Conservation (phyloP, 2,329 filamentous ascomycete genomes). For the Alternaria infectoria region DNA sequence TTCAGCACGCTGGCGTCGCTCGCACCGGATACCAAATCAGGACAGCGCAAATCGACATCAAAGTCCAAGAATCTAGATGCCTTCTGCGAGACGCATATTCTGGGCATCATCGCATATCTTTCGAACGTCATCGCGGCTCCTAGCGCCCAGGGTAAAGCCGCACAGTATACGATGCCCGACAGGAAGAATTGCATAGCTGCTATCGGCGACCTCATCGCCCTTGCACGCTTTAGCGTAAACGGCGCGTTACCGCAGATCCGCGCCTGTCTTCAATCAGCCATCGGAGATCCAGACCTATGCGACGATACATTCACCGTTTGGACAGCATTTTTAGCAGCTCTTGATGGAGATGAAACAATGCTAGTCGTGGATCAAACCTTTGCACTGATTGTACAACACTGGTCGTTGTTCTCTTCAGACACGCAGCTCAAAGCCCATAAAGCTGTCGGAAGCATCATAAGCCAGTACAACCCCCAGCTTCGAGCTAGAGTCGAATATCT, state of each 20-base stretch:
- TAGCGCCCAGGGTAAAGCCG: conserved; percentile 46
- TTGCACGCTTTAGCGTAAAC: conserved; percentile 75
- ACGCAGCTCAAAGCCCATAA: conserved; percentile 66
- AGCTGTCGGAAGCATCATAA: conserved; percentile 70
- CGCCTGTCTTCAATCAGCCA: conserved; percentile 86
- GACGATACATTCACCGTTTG: conserved; percentile 83
- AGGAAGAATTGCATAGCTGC: conserved; percentile 79
- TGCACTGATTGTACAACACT: conserved; percentile 83
- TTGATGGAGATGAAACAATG: conserved; percentile 77
- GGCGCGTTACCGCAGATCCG: conserved; percentile 91
- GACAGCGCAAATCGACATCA: conserved; percentile 51
- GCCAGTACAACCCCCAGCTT: conserved; percentile 67
- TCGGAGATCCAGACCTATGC: conserved; percentile 76
- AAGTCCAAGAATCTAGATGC: conserved; percentile 67
- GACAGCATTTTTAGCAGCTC: conserved; percentile 75
- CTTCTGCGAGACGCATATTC: conserved; percentile 82
- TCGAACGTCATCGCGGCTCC: conserved; percentile 77
- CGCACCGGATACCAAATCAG: conserved; percentile 53
- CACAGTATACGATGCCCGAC: conserved; percentile 66
- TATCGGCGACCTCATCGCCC: conserved; percentile 83
- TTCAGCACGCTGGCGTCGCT: conserved; percentile 56
- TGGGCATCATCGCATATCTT: conserved; percentile 85
- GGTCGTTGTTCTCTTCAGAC: conserved; percentile 68
- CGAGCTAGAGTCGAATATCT: conserved; percentile 73
- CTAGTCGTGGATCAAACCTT: conserved; percentile 87